These are phyloP conservation scores for Xylariaceae sp. DNA, from an alignment of 2,329 filamentous ascomycete species.

Conservation along the genomic window DNA sequence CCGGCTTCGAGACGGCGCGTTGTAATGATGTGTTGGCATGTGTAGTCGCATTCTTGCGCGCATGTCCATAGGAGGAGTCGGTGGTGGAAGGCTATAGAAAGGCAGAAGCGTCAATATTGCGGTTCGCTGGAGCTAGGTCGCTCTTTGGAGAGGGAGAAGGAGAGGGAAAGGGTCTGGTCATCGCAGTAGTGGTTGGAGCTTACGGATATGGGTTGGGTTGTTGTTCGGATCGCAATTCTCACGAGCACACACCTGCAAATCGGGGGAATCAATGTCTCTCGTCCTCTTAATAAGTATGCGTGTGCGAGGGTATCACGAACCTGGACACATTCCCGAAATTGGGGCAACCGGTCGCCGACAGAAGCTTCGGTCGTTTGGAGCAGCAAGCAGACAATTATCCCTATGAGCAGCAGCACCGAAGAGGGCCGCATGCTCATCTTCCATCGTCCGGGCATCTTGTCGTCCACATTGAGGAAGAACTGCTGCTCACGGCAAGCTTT, in stretches of 20 bases:
- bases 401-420: slow-evolving; percentile 40
- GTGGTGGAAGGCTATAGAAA: slow-evolving; percentile 73
- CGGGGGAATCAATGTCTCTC: not conserved
- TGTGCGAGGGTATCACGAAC: slow-evolving; percentile 55
- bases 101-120: not conserved
- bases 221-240: slow-evolving; percentile 78
- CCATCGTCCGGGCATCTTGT: slow-evolving; percentile 35
- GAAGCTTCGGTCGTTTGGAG: slow-evolving; percentile 68
- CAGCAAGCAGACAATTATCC: slow-evolving; percentile 48
- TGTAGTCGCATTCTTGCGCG: slow-evolving; percentile 94
- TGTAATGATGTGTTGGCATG: slow-evolving; percentile 94
- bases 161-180: too few relatives aligned
- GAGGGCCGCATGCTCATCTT: slow-evolving; percentile 24
- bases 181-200: slow-evolving; percentile 42
- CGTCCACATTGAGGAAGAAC: slow-evolving; percentile 18
- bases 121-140: not conserved
- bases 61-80: slow-evolving; percentile 93
- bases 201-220: slow-evolving; percentile 71
- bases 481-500: slow-evolving; percentile 20
- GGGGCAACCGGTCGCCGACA: slow-evolving; percentile 81
- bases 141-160: slow-evolving; percentile 15
- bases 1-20: slow-evolving; percentile 69
- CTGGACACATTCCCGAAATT: slow-evolving; percentile 86
- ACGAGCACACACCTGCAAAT: slow-evolving; percentile 72
- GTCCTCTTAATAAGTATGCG: not conserved